Evolutionary conservation across 2,329 filamentous ascomycete genomes (phyloP).

Genomic region (Epichloe amarillans): DNA sequence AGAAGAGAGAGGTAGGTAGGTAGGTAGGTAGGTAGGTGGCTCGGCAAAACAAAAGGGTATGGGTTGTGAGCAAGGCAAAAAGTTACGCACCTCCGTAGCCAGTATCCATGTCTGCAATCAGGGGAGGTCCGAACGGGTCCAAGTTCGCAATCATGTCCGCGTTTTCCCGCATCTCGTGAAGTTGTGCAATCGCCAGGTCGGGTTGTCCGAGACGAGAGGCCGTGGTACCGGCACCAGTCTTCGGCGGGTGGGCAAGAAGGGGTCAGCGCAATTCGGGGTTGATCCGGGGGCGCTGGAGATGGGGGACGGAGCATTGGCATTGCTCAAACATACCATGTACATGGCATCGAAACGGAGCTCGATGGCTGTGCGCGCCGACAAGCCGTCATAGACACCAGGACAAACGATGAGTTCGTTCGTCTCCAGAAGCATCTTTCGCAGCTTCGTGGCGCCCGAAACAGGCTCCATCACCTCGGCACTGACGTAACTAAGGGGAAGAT

Average conservation of each 20-base stretch:
- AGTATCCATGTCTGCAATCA: constrained; percentile 49
- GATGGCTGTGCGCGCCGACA: constrained; percentile 50
- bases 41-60: not conserved
- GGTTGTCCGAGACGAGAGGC: constrained; percentile 49
- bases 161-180: constrained; percentile 50
- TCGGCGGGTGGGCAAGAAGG: no score
- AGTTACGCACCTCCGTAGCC: constrained; percentile 35
- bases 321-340: constrained; percentile 44
- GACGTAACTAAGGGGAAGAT: constrained; percentile 6
- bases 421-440: constrained; percentile 27
- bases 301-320: not conserved
- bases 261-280: not conserved
- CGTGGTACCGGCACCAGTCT: constrained; percentile 51
- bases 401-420: constrained; percentile 37
- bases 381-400: constrained; percentile 56
- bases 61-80: no score
- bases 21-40: not conserved
- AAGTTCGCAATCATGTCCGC: constrained; percentile 51
- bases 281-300: not conserved
- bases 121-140: constrained; percentile 39
- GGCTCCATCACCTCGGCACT: constrained; percentile 6
- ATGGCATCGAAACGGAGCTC: constrained; percentile 47
- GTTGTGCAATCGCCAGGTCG: constrained; percentile 48
- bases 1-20: not conserved
- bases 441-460: constrained; percentile 18